Conservation (phyloP, 169 alveolate species). For the Plasmodium yoelii region DNA sequence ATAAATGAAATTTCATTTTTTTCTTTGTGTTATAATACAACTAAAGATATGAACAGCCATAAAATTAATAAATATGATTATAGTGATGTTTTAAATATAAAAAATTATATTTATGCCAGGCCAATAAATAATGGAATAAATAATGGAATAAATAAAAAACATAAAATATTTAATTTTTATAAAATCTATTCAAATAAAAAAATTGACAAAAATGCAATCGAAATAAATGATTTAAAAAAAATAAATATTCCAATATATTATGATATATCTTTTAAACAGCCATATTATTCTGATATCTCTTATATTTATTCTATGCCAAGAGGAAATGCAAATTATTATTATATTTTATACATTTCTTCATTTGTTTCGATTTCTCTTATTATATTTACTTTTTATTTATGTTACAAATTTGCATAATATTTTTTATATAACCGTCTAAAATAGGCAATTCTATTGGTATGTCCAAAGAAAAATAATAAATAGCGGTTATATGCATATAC, state of each 20-base stretch:
- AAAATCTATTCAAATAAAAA: slow-evolving; percentile 4
- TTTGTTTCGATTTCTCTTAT: slow-evolving; percentile 6
- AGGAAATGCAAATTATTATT: slow-evolving; percentile 16
- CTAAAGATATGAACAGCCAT: neutral
- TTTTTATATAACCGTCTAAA: neutral
- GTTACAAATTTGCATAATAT: slow-evolving; percentile 14
- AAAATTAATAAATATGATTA: neutral
- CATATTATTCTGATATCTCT: slow-evolving; percentile 5
- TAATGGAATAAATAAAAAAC: neutral
- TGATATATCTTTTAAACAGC: neutral
- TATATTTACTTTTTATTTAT: slow-evolving; percentile 22
- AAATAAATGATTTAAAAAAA: slow-evolving; percentile 8
- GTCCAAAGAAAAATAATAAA: no score
- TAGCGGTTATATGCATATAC: no score
- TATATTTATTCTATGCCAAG: slow-evolving; percentile 46
- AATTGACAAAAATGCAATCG: neutral
- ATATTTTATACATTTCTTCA: slow-evolving; percentile 9
- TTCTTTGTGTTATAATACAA: neutral
- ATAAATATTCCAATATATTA: slow-evolving; percentile 11
- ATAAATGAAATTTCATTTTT: slow-evolving; percentile 38
- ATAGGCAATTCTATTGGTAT: no score
- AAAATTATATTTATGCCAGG: slow-evolving; percentile 5
- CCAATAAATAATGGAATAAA: neutral
- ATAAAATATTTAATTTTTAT: slow-evolving; percentile 15
- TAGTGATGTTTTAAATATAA: neutral